Evolutionary conservation across 2,329 filamentous ascomycete species (phyloP).

Genomic region (Xylariaceae sp.): DNA sequence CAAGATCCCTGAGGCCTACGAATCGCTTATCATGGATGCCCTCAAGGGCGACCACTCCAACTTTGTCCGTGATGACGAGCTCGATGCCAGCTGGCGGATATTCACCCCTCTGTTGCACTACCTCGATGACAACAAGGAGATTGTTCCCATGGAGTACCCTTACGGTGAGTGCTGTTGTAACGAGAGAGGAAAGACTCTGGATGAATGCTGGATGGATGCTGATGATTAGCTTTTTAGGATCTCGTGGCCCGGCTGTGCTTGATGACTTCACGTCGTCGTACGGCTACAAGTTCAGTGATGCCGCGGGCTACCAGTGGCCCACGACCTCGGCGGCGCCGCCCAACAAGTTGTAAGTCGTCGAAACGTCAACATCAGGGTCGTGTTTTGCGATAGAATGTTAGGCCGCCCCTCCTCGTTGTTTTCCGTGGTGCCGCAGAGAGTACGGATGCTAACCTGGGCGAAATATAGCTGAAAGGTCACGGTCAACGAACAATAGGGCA

Average conservation of each 20-base stretch:
- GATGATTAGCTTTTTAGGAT: constrained; percentile 55
- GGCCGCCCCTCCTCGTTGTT: constrained; percentile 19
- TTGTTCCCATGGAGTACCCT: constrained; percentile 98
- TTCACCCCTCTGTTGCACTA: constrained; percentile 97
- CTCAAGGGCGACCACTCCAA: constrained; percentile 99
- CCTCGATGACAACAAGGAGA: constrained; percentile 98
- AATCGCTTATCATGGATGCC: constrained; percentile 93
- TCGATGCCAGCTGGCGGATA: constrained; percentile 97
- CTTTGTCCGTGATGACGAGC: constrained; percentile 94
- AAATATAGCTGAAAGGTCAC: constrained; percentile 22
- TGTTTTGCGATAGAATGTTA: constrained; percentile 27
- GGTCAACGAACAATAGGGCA: constrained; percentile 10
- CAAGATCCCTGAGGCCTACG: constrained; percentile 98
- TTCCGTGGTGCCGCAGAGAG: constrained; percentile 8
- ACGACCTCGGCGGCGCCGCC: constrained; percentile 62
- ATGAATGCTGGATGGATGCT: background rate
- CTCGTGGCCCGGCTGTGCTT: constrained; percentile 88
- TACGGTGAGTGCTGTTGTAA: constrained; percentile 64
- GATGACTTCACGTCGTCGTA: constrained; percentile 98
- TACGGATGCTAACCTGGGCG: constrained; percentile 18
- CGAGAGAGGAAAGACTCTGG: background rate
- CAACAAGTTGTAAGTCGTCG: constrained; percentile 71
- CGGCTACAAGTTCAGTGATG: constrained; percentile 98
- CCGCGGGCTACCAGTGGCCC: constrained; percentile 92
- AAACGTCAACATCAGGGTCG: constrained; percentile 39